phyloP scores from a whole-genome alignment of 306 rosid genomes.

The Argentina anserina region DNA sequence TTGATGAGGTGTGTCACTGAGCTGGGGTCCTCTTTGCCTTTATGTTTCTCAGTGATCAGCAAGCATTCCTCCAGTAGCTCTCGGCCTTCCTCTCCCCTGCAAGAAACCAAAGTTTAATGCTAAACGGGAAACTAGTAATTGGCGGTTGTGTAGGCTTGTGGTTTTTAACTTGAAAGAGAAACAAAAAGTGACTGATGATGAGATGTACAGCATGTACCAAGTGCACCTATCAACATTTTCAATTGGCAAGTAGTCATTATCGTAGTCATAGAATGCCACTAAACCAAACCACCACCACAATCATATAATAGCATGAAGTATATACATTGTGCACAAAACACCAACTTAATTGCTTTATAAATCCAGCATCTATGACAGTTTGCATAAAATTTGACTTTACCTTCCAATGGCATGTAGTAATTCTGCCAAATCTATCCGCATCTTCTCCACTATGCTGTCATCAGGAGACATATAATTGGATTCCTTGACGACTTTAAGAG shows the following conservation, averaged over 20 bases:
- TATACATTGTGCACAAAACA: background rate
- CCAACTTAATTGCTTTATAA: background rate
- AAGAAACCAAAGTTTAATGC: conserved; percentile 10
- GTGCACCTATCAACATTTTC: background rate
- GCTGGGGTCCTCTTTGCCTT: conserved; percentile 75
- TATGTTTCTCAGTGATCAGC: conserved; percentile 54
- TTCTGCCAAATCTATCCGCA: conserved; percentile 79
- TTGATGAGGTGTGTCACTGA: conserved; percentile 65
- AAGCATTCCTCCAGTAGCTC: conserved; percentile 74
- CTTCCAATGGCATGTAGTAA: conserved; percentile 79
- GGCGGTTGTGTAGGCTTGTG: background rate
- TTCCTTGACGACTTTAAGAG: conserved; percentile 64
- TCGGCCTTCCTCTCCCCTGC: conserved; percentile 85
- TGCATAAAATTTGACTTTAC: conserved; percentile 35
- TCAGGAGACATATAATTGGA: conserved; percentile 66
- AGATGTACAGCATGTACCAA: background rate
- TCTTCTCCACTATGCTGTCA: conserved; percentile 71
- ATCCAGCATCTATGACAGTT: background rate
- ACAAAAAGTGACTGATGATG: background rate
- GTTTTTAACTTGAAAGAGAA: conserved; percentile 1
- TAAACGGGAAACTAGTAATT: background rate
- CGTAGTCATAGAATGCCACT: background rate
- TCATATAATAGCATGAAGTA: background rate
- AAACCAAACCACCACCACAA: background rate
- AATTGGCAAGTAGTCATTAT: background rate